Percentiles rank a stretch among this genome's conserved stretches.
phyloP scores from a whole-genome alignment of 805 yeast genomes.

The Pichia cephalocereana region DNA sequence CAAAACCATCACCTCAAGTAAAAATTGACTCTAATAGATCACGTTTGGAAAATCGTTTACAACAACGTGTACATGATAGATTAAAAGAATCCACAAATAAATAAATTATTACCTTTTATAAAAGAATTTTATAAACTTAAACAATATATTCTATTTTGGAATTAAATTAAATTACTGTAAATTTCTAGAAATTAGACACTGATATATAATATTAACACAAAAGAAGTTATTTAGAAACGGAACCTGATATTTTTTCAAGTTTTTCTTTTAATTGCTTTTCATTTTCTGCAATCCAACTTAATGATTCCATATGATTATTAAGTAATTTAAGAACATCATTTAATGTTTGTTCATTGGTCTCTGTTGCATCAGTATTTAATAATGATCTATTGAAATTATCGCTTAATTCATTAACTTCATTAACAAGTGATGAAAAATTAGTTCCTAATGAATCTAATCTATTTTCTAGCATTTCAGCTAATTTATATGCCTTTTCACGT shows the following conservation, averaged over 20 bases:
- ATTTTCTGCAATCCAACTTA: slow-evolving; percentile 76
- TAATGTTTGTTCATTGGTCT: slow-evolving; percentile 30
- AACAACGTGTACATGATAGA: slow-evolving; percentile 31
- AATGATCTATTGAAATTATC: slow-evolving; percentile 65
- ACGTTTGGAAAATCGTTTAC: slow-evolving; percentile 39
- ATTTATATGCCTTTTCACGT: slow-evolving; percentile 79
- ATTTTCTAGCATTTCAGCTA: slow-evolving; percentile 79
- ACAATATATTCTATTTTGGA: too few species aligned
- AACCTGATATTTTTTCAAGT: slow-evolving; percentile 34
- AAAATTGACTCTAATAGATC: slow-evolving; percentile 31
- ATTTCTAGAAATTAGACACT: not conserved
- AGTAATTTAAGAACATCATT: slow-evolving; percentile 72
- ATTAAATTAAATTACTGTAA: not conserved
- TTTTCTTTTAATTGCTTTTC: slow-evolving; percentile 62
- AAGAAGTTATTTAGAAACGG: not conserved
- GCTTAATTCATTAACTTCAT: slow-evolving; percentile 77
- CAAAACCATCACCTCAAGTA: not conserved
- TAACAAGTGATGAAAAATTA: slow-evolving; percentile 65
- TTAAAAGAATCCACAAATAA: slow-evolving; percentile 15
- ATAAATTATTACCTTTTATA: not conserved
- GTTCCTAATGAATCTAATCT: slow-evolving; percentile 70
- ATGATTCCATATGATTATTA: slow-evolving; percentile 81
- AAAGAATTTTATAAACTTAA: too few species aligned
- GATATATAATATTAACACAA: too few species aligned
- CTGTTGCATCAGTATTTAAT: slow-evolving; percentile 19